These are phyloP conservation scores for Scleromitrula shiraiana DNA, from an alignment of 2,329 filamentous ascomycete genomes.

Conservation along the genomic window DNA sequence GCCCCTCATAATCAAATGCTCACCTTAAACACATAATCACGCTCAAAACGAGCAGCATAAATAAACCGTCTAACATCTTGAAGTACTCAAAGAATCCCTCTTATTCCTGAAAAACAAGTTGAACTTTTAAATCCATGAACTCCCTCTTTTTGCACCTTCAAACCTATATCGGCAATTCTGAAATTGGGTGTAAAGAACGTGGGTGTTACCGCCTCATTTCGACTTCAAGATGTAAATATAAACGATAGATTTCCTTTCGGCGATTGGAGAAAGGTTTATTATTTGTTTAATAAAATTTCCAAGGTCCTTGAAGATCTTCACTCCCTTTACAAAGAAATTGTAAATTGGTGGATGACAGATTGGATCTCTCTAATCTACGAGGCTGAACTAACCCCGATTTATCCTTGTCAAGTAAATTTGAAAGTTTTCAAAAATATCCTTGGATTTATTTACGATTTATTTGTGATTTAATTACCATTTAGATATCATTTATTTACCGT, in stretches of 20 bases:
- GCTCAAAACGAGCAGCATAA: constrained; percentile 31
- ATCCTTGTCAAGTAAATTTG: no score
- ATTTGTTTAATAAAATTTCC: background rate
- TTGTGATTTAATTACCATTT: no score
- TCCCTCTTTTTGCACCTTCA: background rate
- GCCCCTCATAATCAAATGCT: no score
- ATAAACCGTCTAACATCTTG: constrained; percentile 31
- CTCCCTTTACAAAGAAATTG: constrained; percentile 4
- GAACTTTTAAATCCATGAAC: no score
- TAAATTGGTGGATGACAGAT: constrained; percentile 10
- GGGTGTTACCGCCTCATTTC: constrained; percentile 7
- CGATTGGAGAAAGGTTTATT: background rate
- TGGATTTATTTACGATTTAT: no score
- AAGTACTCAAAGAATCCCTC: no score
- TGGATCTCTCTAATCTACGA: constrained; percentile 5
- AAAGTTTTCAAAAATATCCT: no score
- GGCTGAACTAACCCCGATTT: constrained; percentile 3
- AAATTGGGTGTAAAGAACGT: background rate
- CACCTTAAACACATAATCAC: constrained; percentile 53
- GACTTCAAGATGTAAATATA: background rate
- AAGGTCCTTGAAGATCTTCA: background rate
- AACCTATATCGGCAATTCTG: constrained; percentile 1
- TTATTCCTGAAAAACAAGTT: no score
- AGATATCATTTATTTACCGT: background rate
- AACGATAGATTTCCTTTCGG: background rate